Evolutionary conservation across 495 filamentous ascomycete genomes (phyloP).

Genomic region (Aspergillus mulundensis): DNA sequence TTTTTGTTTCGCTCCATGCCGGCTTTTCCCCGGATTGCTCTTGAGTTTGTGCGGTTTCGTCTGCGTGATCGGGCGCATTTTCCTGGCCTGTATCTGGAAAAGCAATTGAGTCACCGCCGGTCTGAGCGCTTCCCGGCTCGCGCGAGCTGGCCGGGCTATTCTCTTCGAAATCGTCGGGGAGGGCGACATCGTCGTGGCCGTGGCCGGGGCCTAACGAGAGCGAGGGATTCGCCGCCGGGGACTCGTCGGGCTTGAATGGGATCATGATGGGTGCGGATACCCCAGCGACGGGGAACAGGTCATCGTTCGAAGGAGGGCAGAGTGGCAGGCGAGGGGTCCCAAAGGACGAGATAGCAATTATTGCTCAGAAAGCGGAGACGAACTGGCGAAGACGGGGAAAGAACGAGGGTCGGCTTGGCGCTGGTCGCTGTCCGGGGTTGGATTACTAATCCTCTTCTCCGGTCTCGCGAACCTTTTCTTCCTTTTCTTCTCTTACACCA

Average conservation of each 20-base stretch:
- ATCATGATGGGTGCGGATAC: conserved; percentile 46
- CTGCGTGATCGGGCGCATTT: not conserved
- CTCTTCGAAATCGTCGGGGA: conserved; percentile 39
- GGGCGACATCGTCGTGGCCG: conserved; percentile 29
- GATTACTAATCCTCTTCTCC: not conserved
- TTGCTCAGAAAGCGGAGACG: conserved; percentile 27
- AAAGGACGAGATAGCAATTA: conserved; percentile 5
- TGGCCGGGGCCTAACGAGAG: conserved; percentile 21
- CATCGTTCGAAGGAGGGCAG: conserved; percentile 30
- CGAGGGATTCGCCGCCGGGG: conserved; percentile 31
- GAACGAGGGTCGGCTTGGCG: conserved; percentile 10
- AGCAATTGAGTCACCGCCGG: conserved; percentile 22
- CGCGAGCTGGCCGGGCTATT: conserved; percentile 45
- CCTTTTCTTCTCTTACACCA: no score
- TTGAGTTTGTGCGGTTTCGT: conserved; percentile 35
- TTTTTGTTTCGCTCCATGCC: conserved; percentile 94
- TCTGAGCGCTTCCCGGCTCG: conserved; percentile 32
- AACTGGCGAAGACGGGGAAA: conserved; percentile 34
- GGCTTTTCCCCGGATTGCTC: conserved; percentile 43
- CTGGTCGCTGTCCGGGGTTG: not conserved
- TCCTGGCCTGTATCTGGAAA: conserved; percentile 16
- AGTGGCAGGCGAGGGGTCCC: conserved; percentile 6
- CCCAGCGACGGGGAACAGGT: conserved; percentile 34
- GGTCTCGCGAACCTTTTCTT: no score
- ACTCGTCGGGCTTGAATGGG: conserved; percentile 37